These are phyloP conservation scores for Coelastrella sp. DNA, from an alignment of 139 green algal genomes.

Conservation along the genomic window DNA sequence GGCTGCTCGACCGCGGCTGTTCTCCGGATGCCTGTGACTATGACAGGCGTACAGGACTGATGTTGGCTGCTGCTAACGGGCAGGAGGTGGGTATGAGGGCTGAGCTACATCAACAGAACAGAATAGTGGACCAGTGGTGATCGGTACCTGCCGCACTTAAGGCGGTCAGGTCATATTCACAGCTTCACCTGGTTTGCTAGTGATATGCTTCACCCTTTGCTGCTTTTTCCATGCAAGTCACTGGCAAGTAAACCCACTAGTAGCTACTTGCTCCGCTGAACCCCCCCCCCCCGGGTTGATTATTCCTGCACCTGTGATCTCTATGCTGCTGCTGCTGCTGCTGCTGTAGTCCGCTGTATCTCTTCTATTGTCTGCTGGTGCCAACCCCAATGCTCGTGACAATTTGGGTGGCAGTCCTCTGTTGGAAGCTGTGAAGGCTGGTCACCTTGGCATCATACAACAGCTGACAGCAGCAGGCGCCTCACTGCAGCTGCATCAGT, in stretches of 20 bases:
- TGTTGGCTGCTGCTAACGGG: conserved; percentile 33
- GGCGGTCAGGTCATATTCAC: too few species aligned
- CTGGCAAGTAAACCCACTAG: too few species aligned
- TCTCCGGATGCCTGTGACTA: conserved; percentile 25
- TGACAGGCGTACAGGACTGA: conserved; percentile 36
- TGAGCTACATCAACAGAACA: too few species aligned
- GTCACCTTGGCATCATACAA: not conserved
- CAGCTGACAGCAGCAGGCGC: conserved; percentile 15
- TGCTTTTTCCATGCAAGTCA: too few species aligned
- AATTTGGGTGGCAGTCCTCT: conserved; percentile 53
- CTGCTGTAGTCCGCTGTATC: conserved; percentile 26
- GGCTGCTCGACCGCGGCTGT: conserved; percentile 25
- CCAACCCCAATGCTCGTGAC: conserved; percentile 48
- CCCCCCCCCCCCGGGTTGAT: too few species aligned
- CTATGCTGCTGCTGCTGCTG: too few species aligned
- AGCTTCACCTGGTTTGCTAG: too few species aligned
- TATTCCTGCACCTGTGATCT: too few species aligned
- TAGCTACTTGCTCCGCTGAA: too few species aligned
- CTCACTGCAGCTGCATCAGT: not conserved
- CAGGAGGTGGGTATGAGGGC: not conserved
- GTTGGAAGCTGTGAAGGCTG: conserved; percentile 58
- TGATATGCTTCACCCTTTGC: too few species aligned
- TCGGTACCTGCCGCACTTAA: too few species aligned
- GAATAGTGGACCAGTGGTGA: too few species aligned
- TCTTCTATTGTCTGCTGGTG: conserved; percentile 59